These are phyloP conservation scores for Chalciporus sp. DNA, from an alignment of 1,284 basidiomycete genomes.

Conservation along the genomic window DNA sequence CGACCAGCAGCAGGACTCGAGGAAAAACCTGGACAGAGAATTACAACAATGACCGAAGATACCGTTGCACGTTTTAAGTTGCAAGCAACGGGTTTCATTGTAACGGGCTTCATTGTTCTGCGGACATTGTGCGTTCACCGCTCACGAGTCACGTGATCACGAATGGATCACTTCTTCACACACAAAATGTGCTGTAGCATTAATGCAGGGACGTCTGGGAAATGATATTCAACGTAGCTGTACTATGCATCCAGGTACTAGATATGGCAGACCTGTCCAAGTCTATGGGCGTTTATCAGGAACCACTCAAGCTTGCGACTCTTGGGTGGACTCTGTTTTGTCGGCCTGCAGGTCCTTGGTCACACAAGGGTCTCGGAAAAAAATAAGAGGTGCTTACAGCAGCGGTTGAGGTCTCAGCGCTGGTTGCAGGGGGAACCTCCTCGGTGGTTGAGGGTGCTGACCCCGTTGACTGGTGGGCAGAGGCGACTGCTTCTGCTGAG, in stretches of 20 bases:
- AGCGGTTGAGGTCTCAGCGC: slow-evolving; percentile 5
- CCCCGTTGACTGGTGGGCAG: slow-evolving; percentile 3
- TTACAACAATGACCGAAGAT: not conserved
- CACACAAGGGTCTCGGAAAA: slow-evolving; percentile 3
- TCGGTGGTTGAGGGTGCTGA: not conserved
- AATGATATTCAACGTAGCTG: not conserved
- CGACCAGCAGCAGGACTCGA: slow-evolving; percentile 13
- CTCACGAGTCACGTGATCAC: slow-evolving; percentile 5
- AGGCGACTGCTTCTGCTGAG: not conserved
- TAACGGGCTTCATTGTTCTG: not conserved
- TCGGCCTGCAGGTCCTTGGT: slow-evolving; percentile 7
- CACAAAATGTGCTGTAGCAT: not conserved
- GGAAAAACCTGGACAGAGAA: not conserved
- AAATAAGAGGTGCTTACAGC: slow-evolving; percentile 16
- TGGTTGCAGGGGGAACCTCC: not conserved
- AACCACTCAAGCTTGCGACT: slow-evolving; percentile 10
- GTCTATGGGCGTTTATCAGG: slow-evolving; percentile 3
- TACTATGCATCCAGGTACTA: not conserved
- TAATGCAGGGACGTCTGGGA: not conserved
- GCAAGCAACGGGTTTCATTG: not conserved
- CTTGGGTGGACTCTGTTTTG: not conserved
- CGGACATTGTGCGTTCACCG: slow-evolving; percentile 1
- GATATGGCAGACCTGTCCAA: slow-evolving; percentile 3
- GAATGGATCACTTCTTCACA: too few relatives aligned
- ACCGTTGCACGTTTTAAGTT: not conserved